Conservation (phyloP, 805 yeast genomes). For the Hanseniaspora occidentalis region DNA sequence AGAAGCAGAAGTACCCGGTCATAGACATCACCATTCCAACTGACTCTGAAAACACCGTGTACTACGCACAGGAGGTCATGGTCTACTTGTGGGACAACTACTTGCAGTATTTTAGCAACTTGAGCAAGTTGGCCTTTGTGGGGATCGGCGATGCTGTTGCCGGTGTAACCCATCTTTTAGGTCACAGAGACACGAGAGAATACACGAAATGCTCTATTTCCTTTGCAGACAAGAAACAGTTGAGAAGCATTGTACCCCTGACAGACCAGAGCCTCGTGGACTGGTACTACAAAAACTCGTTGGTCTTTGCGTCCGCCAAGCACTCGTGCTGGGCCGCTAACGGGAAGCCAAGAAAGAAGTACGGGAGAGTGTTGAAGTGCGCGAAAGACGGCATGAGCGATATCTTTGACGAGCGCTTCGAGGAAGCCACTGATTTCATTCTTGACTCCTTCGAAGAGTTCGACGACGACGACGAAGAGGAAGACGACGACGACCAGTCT, state of each 20-base stretch:
- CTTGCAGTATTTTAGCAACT: conserved; percentile 53
- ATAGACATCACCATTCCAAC: conserved; percentile 78
- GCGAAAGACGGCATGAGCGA: conserved; percentile 63
- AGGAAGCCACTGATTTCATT: conserved; percentile 76
- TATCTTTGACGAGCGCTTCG: conserved; percentile 67
- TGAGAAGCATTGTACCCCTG: conserved; percentile 71
- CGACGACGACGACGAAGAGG: conserved; percentile 25
- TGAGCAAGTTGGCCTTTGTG: conserved; percentile 60
- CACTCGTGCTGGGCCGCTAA: conserved; percentile 73
- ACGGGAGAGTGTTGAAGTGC: conserved; percentile 76
- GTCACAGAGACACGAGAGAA: conserved; percentile 60
- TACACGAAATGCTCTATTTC: conserved; percentile 60
- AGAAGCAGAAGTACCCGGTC: conserved; percentile 52
- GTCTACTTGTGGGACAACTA: conserved; percentile 86
- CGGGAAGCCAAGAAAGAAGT: conserved; percentile 70
- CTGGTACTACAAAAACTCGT: conserved; percentile 82
- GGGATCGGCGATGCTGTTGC: conserved; percentile 88
- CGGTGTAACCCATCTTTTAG: conserved; percentile 75
- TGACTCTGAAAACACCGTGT: conserved; percentile 45
- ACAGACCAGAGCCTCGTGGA: conserved; percentile 84
- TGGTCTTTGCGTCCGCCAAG: conserved; percentile 60
- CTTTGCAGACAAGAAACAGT: conserved; percentile 53
- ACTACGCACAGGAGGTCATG: conserved; percentile 64
- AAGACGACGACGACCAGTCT: neutral
- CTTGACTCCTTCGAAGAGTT: conserved; percentile 65